Base-by-base conservation (phyloP, 352 stramenopile genomes). In the Plasmopara muralis region DNA sequence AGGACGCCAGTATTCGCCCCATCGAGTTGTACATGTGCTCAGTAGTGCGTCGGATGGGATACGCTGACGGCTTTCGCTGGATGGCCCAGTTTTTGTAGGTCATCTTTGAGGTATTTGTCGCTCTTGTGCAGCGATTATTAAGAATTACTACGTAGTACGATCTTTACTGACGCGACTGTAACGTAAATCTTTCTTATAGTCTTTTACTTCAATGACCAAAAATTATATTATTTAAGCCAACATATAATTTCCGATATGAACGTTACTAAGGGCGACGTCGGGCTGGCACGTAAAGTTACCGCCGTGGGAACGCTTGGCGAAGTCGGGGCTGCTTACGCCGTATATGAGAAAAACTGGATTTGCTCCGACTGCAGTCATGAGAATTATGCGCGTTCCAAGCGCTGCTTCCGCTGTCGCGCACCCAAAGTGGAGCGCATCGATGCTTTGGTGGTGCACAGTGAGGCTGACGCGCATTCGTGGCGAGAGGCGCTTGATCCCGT, bases 21-120 rank as follows among this genome's bases (percentile, higher is more conserved):
- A 98, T 99, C 58, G 97, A 99, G 69, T 80, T 99, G 39, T 99
- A 98, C 86, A 99, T 99, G 97, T 99, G 97, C 70, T 99, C 94
- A 53, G 97, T 99, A 28, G 93, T 98, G 58, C 88, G 95, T 80
- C 89, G 93, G 85, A 98, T 99, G 93, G 95, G 96, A 43, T 99
- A 99, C 70, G 93, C 96, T 40, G 97, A 99, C 74, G 97, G 87
- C 57, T 93, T 93, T 75, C 81, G 83, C 60, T 93, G 83, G 83
- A 90, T 93, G 80, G 81, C 83, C 18, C 76, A 93, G 63, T 93
- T 93, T 69, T 83, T 93, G 57, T 93, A 92, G 72, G 82, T 57
- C 43, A 43, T 25, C 12, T 39, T 47, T 18, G 9, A 39, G 41
- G 40, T 35, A 48, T 45, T 50, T 66, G 57, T 49, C 52, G 40